Evolutionary conservation across 768 basidiomycete genomes (phyloP), one percentile per base, ranked within the genome.

Genomic region (Boletus patriciae): DNA sequence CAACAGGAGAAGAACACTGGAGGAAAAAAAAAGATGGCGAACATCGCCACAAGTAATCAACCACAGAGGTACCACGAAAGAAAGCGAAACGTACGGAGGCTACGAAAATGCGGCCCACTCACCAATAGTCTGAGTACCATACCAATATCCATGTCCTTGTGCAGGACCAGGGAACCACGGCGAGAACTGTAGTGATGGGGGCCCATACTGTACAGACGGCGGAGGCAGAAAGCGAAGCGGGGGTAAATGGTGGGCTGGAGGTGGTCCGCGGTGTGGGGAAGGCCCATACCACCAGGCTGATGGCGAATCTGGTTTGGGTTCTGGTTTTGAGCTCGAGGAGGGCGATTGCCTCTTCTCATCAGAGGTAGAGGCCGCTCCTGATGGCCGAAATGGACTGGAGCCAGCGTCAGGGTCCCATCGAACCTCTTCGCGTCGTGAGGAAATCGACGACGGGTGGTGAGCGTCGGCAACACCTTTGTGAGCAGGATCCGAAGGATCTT

Each of bases 121-220:
- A 68, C 66, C 67, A 15, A 42, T 43, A 6, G 57, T 44, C n/a
- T 52, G 61, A 5, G 55, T 5, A 36, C 61, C 54, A 49, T 60
- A 67, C 67, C 67, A 67, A 55, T 54, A 64, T 21, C 62, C 65
- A 31, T 64, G 55, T 9, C 65, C 57, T 46, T 59, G 67, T 43
- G 41, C 49, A 11, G 61, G 49, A 25, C 47, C 48, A 21, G 64
- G 62, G 36, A 64, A 52, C 55, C 65, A 67, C 0, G 64, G 37
- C 4, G 66, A 47, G 27, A 58, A 57, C 1, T 61, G 66, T 16
- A 50, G 11, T 11, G 61, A 54, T 18, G 67, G 63, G 5, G 53
- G 54, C 0, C 41, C 64, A 50, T 50, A 60, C 4, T 52, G 66
- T 4, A 50, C 29, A 4, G 58, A 31, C 12, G 61, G 58, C 12